A percentile compares a stretch with the other conserved stretches of the same genome.
These are phyloP conservation scores for Dryadomyces quercus-mongolicae DNA, from an alignment of 2,329 filamentous ascomycete genomes.

Conservation along the genomic window DNA sequence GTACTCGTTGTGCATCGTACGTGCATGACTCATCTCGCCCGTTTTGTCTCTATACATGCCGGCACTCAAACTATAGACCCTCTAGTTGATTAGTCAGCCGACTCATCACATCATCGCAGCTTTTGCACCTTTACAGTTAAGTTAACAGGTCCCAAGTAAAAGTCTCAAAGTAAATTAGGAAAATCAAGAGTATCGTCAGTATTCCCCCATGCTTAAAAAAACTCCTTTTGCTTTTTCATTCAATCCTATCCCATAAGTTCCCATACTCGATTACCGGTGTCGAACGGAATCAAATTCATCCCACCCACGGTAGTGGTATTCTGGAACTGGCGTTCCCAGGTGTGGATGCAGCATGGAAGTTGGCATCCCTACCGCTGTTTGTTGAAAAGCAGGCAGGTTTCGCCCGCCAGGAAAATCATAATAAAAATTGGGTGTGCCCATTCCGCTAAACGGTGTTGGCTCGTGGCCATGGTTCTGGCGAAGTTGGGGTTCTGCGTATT, in stretches of 20 bases:
- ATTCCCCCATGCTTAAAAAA: too few relatives aligned
- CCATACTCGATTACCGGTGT: background rate
- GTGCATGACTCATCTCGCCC: too few relatives aligned
- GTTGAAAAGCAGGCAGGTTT: background rate
- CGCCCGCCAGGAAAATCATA: background rate
- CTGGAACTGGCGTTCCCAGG: background rate
- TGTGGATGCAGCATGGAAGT: background rate
- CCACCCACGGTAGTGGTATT: background rate
- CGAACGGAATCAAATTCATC: background rate
- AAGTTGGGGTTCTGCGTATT: background rate
- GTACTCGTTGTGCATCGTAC: too few relatives aligned
- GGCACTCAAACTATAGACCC: too few relatives aligned
- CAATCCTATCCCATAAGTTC: background rate
- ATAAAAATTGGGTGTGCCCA: background rate
- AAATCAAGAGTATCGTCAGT: too few relatives aligned
- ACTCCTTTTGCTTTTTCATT: too few relatives aligned
- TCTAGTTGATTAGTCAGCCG: too few relatives aligned
- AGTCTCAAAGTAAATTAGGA: too few relatives aligned
- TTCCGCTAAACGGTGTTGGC: background rate
- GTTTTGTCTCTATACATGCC: too few relatives aligned
- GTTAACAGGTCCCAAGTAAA: too few relatives aligned
- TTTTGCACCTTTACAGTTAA: too few relatives aligned
- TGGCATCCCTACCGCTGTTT: background rate
- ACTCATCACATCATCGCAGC: too few relatives aligned
- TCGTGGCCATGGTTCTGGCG: background rate